Conservation (phyloP, 1,139 yeast genomes). For the Hemisphaericaspora lyxosophila region DNA sequence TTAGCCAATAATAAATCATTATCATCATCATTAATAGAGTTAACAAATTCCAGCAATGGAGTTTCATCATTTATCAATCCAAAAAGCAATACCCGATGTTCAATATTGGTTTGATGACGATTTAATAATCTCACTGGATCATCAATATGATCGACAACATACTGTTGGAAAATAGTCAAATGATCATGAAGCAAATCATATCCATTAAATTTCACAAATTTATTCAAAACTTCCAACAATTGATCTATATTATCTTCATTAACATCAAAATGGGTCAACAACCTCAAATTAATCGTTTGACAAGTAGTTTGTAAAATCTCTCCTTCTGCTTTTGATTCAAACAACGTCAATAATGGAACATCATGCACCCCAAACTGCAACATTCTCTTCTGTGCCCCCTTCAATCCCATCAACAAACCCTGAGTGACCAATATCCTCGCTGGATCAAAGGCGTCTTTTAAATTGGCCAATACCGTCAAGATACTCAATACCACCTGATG, state of each 20-base stretch:
- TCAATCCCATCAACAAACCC: constrained; percentile 59
- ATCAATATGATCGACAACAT: background rate
- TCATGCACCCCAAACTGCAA: constrained; percentile 31
- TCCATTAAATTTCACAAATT: constrained; percentile 47
- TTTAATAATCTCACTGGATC: constrained; percentile 2
- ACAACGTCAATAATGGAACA: constrained; percentile 39
- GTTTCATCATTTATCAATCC: constrained; percentile 2
- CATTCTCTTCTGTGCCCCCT: constrained; percentile 21
- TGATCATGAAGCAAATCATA: constrained; percentile 33
- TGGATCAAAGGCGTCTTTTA: constrained; percentile 64
- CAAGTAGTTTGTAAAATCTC: constrained; percentile 49
- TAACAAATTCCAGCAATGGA: background rate
- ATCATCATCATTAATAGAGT: background rate
- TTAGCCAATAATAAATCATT: constrained; percentile 18
- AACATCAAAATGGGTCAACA: constrained; percentile 36
- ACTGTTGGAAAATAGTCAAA: constrained; percentile 19
- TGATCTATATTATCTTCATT: constrained; percentile 16
- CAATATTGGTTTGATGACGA: constrained; percentile 3
- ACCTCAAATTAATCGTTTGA: constrained; percentile 51
- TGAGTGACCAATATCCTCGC: constrained; percentile 61
- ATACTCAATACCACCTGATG: constrained; percentile 26
- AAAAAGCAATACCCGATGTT: constrained; percentile 10
- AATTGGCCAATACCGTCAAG: constrained; percentile 45
- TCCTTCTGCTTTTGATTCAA: constrained; percentile 61
- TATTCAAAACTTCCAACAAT: constrained; percentile 34